Conservation (phyloP, 768 basidiomycete species). For the Chiua virens region DNA sequence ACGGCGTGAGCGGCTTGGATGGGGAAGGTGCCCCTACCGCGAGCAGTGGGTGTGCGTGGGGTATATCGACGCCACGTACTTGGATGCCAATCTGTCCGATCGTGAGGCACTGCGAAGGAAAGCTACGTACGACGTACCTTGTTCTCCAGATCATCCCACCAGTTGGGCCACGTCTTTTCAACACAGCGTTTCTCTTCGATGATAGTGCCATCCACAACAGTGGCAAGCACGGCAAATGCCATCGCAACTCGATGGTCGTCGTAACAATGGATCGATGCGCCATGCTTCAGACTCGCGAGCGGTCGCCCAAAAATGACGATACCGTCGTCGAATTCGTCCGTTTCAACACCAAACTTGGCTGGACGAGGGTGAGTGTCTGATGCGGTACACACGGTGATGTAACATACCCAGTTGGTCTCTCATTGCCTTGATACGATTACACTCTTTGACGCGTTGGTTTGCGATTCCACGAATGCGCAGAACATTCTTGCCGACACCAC, state of each 20-base stretch:
- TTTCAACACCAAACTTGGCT: slow-evolving; percentile 96
- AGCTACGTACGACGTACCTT: slow-evolving; percentile 54
- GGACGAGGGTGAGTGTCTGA: background rate
- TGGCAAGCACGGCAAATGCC: slow-evolving; percentile 90
- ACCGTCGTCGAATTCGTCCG: slow-evolving; percentile 89
- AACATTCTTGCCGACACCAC: slow-evolving; percentile 36
- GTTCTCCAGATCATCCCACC: slow-evolving; percentile 98
- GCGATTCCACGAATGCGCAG: slow-evolving; percentile 93
- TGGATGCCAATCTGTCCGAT: slow-evolving; percentile 76
- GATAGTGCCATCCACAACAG: slow-evolving; percentile 69
- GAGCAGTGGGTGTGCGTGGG: slow-evolving; percentile 31
- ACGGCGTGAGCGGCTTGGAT: slow-evolving; percentile 16
- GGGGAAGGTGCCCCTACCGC: slow-evolving; percentile 42
- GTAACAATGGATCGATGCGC: slow-evolving; percentile 90
- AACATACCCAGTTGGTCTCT: slow-evolving; percentile 84
- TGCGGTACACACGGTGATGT: too few species aligned
- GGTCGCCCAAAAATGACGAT: slow-evolving; percentile 85
- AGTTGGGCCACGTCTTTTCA: slow-evolving; percentile 99
- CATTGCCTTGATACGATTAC: slow-evolving; percentile 96
- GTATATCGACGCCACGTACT: slow-evolving; percentile 82
- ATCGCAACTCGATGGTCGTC: slow-evolving; percentile 99
- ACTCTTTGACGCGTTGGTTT: slow-evolving; percentile 98
- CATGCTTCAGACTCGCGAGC: slow-evolving; percentile 55
- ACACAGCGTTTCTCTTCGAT: slow-evolving; percentile 97
- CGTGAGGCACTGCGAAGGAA: background rate